These are phyloP conservation scores for Phlebiopsis gigantea DNA, from an alignment of 768 basidiomycete species.

Conservation along the genomic window DNA sequence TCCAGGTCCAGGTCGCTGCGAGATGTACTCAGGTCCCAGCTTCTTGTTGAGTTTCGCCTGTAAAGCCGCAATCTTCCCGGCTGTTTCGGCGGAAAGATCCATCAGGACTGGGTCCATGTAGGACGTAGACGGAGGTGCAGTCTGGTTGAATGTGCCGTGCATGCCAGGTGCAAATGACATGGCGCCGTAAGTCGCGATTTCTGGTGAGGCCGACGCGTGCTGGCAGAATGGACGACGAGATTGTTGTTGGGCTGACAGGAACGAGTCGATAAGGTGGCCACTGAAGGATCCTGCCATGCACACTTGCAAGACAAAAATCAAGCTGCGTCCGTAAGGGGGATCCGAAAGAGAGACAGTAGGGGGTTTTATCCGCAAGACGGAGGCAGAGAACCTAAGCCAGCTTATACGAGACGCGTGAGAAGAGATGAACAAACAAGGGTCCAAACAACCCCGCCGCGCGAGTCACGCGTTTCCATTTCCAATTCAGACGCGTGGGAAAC, in stretches of 20 bases:
- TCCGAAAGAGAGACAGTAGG: background rate
- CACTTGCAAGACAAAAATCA: background rate
- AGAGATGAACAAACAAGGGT: background rate
- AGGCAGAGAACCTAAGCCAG: background rate
- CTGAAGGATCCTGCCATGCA: conserved; percentile 57
- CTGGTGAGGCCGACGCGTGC: conserved; percentile 15
- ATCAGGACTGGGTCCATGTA: conserved; percentile 16
- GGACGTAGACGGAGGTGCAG: conserved; percentile 27
- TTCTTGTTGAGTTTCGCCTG: conserved; percentile 82
- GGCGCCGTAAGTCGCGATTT: conserved; percentile 42
- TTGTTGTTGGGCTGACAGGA: conserved; percentile 20
- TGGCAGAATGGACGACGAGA: conserved; percentile 23
- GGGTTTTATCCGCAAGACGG: background rate
- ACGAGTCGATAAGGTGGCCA: conserved; percentile 50
- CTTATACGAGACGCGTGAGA: background rate
- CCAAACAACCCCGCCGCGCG: background rate
- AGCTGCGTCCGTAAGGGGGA: no score
- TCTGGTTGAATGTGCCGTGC: conserved; percentile 42
- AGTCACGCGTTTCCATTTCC: background rate
- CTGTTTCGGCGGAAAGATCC: conserved; percentile 56
- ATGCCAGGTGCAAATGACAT: conserved; percentile 58
- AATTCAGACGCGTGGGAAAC: background rate
- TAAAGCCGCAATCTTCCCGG: conserved; percentile 60
- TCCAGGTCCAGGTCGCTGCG: conserved; percentile 81
- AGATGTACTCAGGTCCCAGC: conserved; percentile 92